A percentile compares a stretch with the other conserved stretches of the same genome.
Conservation (phyloP, 2,329 filamentous ascomycete species). For the Lecanicillium sp. region DNA sequence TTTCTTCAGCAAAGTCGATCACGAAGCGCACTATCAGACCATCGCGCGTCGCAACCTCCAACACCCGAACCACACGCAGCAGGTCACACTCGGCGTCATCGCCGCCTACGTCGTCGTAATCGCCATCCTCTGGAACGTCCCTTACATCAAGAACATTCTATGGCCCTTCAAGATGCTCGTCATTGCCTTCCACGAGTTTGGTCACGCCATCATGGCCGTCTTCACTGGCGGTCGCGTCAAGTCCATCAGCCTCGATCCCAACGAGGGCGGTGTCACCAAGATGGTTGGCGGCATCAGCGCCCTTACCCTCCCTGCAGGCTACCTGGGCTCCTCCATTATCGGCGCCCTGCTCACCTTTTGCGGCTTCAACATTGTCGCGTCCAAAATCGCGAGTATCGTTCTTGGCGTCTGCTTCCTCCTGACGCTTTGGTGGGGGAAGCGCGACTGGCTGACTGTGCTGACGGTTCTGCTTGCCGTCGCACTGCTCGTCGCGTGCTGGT, state of each 20-base stretch:
- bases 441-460: slow-evolving; percentile 69
- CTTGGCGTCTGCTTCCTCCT: slow-evolving; percentile 69
- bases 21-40: slow-evolving; percentile 3
- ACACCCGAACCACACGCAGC: slow-evolving; percentile 60
- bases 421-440: slow-evolving; percentile 76
- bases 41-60: slow-evolving; percentile 47
- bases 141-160: slow-evolving; percentile 65
- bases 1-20: background rate
- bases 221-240: slow-evolving; percentile 69
- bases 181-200: slow-evolving; percentile 77
- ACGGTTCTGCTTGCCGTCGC: slow-evolving; percentile 67
- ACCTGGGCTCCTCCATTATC: slow-evolving; percentile 70
- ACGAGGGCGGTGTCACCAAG: slow-evolving; percentile 72
- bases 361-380: slow-evolving; percentile 75
- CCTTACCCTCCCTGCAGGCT: slow-evolving; percentile 70
- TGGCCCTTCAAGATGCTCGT: slow-evolving; percentile 88
- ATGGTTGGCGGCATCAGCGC: slow-evolving; percentile 67
- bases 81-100: slow-evolving; percentile 65
- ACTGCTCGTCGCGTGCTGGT: slow-evolving; percentile 69
- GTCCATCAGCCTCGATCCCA: slow-evolving; percentile 68
- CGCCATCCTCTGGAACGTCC: slow-evolving; percentile 72
- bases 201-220: slow-evolving; percentile 66
- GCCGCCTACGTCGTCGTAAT: slow-evolving; percentile 67
- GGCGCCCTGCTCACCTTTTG: slow-evolving; percentile 73
- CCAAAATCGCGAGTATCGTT: slow-evolving; percentile 70